phyloP scores from a whole-genome alignment of 768 basidiomycete genomes.

The Kockovaella imperatae region DNA sequence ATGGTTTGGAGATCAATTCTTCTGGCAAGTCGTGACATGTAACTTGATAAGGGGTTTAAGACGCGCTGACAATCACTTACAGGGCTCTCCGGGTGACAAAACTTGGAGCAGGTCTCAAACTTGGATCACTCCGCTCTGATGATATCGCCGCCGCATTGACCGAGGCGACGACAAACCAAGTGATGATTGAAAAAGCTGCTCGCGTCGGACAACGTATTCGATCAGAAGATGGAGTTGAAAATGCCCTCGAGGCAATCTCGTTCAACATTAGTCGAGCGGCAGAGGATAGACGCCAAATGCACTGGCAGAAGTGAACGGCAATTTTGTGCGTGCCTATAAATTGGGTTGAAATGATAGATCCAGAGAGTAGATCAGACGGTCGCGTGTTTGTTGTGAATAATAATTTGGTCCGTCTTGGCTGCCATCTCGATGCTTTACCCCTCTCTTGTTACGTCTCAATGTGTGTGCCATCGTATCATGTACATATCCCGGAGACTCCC shows the following conservation, averaged over 20 bases:
- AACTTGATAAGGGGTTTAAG: neutral
- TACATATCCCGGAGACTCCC: too few species aligned
- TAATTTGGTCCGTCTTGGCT: too few species aligned
- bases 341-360: too few species aligned
- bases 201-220: constrained; percentile 50
- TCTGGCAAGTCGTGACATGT: constrained; percentile 27
- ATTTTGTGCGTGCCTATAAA: too few species aligned
- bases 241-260: constrained; percentile 55
- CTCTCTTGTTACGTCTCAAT: too few species aligned
- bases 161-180: constrained; percentile 53
- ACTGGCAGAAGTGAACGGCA: constrained; percentile 26
- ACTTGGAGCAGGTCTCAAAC: constrained; percentile 55
- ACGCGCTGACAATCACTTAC: neutral
- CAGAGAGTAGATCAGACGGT: too few species aligned
- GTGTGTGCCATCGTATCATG: too few species aligned
- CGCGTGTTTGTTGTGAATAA: too few species aligned
- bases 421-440: too few species aligned
- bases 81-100: constrained; percentile 58
- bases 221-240: constrained; percentile 54
- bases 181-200: constrained; percentile 59
- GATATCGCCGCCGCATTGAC: constrained; percentile 55
- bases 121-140: constrained; percentile 49
- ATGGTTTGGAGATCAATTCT: constrained; percentile 53
- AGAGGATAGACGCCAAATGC: constrained; percentile 21
- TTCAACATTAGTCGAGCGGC: constrained; percentile 51